phyloP scores from a whole-genome alignment of 2,329 filamentous ascomycete genomes.

The Magnaporthiopsis incrustans region DNA sequence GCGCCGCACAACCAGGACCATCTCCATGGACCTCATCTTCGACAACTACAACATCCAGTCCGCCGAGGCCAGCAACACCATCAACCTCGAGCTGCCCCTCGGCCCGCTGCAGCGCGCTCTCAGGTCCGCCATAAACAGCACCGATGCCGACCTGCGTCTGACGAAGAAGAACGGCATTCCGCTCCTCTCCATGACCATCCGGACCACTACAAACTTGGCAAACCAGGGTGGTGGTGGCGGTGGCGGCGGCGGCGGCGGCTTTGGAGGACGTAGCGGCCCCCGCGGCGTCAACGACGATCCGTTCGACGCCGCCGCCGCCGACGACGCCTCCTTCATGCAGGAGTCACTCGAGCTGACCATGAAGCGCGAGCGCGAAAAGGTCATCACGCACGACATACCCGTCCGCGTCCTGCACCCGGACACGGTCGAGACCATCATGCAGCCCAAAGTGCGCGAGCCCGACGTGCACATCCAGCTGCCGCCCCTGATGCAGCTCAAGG shows the following conservation, averaged over 20 bases:
- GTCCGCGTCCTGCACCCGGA: constrained; percentile 79
- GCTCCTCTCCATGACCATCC: constrained; percentile 82
- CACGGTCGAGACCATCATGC: constrained; percentile 85
- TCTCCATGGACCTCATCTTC: constrained; percentile 77
- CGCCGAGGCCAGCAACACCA: constrained; percentile 72
- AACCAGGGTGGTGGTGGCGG: constrained; percentile 10
- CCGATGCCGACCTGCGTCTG: constrained; percentile 75
- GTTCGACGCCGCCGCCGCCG: constrained; percentile 38
- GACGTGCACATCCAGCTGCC: constrained; percentile 93
- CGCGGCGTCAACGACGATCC: constrained; percentile 25
- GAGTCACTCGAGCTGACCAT: constrained; percentile 46
- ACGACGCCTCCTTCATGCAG: constrained; percentile 36
- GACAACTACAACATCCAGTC: constrained; percentile 79
- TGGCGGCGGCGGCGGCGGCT: constrained; percentile 13
- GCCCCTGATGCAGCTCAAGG: constrained; percentile 79
- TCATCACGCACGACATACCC: constrained; percentile 94
- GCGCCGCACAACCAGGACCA: constrained; percentile 31
- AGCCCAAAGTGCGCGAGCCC: constrained; percentile 82
- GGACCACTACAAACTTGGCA: constrained; percentile 55
- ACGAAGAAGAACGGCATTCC: constrained; percentile 89
- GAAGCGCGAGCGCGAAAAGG: constrained; percentile 70
- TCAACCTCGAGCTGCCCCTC: constrained; percentile 95
- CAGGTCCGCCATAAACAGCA: constrained; percentile 74
- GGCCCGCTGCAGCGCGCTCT: constrained; percentile 82
- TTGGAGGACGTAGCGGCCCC: constrained; percentile 23